Evolutionary conservation across 352 stramenopile species (phyloP).

Genomic region (Albugo laibachii): DNA sequence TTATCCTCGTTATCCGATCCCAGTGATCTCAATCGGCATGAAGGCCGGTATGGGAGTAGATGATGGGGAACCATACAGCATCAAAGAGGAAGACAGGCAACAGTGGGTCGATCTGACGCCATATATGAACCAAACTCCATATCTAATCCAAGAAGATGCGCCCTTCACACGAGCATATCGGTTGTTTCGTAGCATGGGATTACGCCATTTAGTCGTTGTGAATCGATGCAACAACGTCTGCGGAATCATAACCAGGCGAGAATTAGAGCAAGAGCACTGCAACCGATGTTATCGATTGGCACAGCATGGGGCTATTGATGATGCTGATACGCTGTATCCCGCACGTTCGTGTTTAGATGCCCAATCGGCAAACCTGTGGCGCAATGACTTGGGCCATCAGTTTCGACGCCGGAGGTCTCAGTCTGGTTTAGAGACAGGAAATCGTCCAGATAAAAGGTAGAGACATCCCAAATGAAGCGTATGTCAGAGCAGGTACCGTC

Average conservation of each 20-base stretch:
- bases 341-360: too few species aligned
- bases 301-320: slow-evolving; percentile 36
- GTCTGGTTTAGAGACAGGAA: too few species aligned
- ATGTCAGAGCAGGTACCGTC: too few species aligned
- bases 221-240: slow-evolving; percentile 85
- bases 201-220: slow-evolving; percentile 89
- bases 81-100: slow-evolving; percentile 67
- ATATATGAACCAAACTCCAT: slow-evolving; percentile 95
- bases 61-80: slow-evolving; percentile 20
- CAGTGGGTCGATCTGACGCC: slow-evolving; percentile 90
- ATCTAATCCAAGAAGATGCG: slow-evolving; percentile 89
- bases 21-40: slow-evolving; percentile 15
- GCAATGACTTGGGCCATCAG: too few species aligned
- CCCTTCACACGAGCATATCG: slow-evolving; percentile 91
- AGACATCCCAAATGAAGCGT: too few species aligned
- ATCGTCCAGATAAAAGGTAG: too few species aligned
- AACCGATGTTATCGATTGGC: slow-evolving; percentile 48
- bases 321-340: slow-evolving; percentile 7
- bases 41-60: slow-evolving; percentile 6
- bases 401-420: too few species aligned
- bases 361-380: too few species aligned
- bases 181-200: slow-evolving; percentile 90
- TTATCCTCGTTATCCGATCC: slow-evolving; percentile 67
- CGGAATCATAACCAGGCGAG: slow-evolving; percentile 69
- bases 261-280: slow-evolving; percentile 71